Conservation (phyloP, 2,329 filamentous ascomycete genomes). For the Aspergillus niger region DNA sequence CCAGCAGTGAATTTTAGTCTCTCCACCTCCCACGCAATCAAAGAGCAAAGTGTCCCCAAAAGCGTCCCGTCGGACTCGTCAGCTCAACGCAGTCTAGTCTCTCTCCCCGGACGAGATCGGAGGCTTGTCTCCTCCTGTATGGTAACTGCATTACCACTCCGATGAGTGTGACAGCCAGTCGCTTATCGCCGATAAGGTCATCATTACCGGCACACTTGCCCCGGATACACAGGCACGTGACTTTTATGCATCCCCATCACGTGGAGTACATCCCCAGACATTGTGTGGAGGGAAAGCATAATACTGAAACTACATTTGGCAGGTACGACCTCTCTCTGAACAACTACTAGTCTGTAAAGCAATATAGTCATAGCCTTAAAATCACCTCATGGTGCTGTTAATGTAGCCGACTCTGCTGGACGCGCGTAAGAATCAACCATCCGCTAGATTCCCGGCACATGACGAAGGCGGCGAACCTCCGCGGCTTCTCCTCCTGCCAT, state of each 20-base stretch:
- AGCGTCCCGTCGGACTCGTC: constrained; percentile 10
- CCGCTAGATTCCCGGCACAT: constrained; percentile 15
- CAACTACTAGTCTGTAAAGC: no score
- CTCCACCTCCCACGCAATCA: constrained; percentile 1
- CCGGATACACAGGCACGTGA: neutral
- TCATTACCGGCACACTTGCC: neutral
- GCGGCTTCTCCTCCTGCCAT: neutral
- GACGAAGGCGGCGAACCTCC: constrained; percentile 20
- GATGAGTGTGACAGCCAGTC: neutral
- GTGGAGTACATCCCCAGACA: neutral
- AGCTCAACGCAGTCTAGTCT: neutral
- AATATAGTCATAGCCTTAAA: neutral
- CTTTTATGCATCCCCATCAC: neutral
- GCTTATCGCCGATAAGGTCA: constrained; percentile 9
- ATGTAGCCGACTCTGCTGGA: neutral
- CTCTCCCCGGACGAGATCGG: no score
- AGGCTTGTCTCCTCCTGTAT: neutral
- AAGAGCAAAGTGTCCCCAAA: constrained; percentile 15
- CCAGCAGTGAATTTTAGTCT: neutral
- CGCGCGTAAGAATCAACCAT: neutral
- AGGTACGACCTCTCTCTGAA: no score
- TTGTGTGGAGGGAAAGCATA: neutral
- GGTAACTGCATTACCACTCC: neutral
- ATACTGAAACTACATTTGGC: no score
- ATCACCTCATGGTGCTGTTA: neutral